These are phyloP conservation scores for Sextonia rubra DNA, from an alignment of 164 flowering plant species.

Conservation along the genomic window DNA sequence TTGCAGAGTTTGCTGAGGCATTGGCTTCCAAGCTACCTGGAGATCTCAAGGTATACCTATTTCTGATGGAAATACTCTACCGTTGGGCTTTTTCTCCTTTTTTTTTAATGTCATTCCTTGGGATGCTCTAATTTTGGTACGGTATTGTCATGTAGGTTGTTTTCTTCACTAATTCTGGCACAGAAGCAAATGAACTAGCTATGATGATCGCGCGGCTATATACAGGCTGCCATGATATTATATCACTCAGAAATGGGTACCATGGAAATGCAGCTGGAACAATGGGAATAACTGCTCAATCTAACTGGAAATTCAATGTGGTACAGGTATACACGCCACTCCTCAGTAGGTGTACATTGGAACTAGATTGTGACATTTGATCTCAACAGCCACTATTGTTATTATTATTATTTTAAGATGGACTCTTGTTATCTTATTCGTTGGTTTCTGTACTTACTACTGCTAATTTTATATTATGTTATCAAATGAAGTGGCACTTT, in stretches of 20 bases:
- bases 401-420: no score
- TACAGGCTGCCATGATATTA: conserved; percentile 72
- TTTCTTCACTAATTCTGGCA: conserved; percentile 93
- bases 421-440: no score
- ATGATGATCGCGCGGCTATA: conserved; percentile 84
- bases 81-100: not conserved
- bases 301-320: conserved; percentile 75
- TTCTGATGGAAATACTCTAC: not conserved
- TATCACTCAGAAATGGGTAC: conserved; percentile 80
- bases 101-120: not conserved
- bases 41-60: conserved; percentile 63
- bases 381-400: no score
- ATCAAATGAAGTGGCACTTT: no score
- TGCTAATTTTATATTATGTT: no score
- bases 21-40: conserved; percentile 84
- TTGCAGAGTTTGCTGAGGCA: conserved; percentile 91
- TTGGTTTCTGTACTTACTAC: no score
- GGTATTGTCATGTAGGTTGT: conserved; percentile 48
- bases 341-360: no score
- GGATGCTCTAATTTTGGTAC: not conserved
- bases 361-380: no score
- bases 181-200: conserved; percentile 97
- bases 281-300: conserved; percentile 89
- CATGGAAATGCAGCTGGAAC: conserved; percentile 94
- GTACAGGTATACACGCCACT: conserved; percentile 51